phyloP scores from a whole-genome alignment of 257 asterid genomes.

The Henckelia pumila region DNA sequence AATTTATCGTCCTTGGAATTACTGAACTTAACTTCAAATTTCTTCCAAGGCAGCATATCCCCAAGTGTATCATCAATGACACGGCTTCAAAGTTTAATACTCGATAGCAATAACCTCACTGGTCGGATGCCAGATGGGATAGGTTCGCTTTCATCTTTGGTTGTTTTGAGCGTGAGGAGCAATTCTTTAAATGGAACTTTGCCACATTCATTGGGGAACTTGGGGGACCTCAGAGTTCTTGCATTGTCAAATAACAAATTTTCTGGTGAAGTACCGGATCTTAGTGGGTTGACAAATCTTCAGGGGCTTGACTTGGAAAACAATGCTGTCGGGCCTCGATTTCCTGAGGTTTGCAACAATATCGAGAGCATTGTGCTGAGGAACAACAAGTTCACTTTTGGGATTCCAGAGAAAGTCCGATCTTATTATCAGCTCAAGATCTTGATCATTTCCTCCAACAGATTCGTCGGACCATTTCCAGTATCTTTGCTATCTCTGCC shows the following conservation, averaged over 20 bases:
- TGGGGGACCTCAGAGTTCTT: conserved; percentile 63
- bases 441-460: conserved; percentile 68
- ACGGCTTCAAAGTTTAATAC: conserved; percentile 59
- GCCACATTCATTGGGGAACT: conserved; percentile 49
- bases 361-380: conserved; percentile 49
- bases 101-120: conserved; percentile 62
- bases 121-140: conserved; percentile 54
- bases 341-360: conserved; percentile 54
- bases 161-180: conserved; percentile 62
- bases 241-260: conserved; percentile 63
- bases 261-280: conserved; percentile 76
- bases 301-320: conserved; percentile 66
- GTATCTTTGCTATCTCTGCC: conserved; percentile 65
- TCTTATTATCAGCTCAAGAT: conserved; percentile 56
- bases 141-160: conserved; percentile 53
- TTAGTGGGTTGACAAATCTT: conserved; percentile 57
- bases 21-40: conserved; percentile 76
- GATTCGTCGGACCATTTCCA: conserved; percentile 79
- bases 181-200: conserved; percentile 55
- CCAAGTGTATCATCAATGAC: conserved; percentile 40
- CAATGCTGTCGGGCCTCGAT: conserved; percentile 64
- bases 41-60: conserved; percentile 57
- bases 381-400: conserved; percentile 58
- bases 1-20: conserved; percentile 66
- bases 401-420: conserved; percentile 57